These are phyloP conservation scores for Fusarium fracticaudum DNA, from an alignment of 2,329 filamentous ascomycete species.

Conservation along the genomic window DNA sequence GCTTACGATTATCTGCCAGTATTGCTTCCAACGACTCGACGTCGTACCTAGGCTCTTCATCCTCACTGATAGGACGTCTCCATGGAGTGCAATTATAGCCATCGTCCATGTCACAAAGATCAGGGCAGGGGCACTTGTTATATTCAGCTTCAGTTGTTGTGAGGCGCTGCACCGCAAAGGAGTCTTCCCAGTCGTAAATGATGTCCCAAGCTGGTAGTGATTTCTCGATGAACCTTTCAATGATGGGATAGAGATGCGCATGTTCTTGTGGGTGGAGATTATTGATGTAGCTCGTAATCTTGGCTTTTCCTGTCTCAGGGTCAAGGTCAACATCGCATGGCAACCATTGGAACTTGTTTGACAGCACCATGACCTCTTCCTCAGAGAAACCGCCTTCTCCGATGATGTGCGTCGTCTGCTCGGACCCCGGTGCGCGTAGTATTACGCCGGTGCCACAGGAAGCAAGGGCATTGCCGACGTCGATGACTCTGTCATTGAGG, in stretches of 20 bases:
- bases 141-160: neutral
- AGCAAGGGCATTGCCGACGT: neutral
- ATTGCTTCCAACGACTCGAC: neutral
- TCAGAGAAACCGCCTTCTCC: neutral
- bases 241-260: neutral
- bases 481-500: neutral
- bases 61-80: neutral
- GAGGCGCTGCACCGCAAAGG: neutral
- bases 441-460: neutral
- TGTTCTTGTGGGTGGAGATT: constrained; percentile 5
- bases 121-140: neutral
- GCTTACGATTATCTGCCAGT: neutral
- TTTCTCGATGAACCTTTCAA: neutral
- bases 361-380: neutral
- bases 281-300: constrained; percentile 7
- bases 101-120: neutral
- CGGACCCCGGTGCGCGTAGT: neutral
- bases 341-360: neutral
- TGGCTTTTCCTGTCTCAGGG: neutral
- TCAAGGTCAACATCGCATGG: neutral
- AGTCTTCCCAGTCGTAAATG: neutral
- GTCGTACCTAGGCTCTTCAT: neutral
- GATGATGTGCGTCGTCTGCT: neutral
- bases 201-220: constrained; percentile 1
- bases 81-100: neutral